phyloP scores from a whole-genome alignment of 345 rosid genomes.

The Salix dunnii region DNA sequence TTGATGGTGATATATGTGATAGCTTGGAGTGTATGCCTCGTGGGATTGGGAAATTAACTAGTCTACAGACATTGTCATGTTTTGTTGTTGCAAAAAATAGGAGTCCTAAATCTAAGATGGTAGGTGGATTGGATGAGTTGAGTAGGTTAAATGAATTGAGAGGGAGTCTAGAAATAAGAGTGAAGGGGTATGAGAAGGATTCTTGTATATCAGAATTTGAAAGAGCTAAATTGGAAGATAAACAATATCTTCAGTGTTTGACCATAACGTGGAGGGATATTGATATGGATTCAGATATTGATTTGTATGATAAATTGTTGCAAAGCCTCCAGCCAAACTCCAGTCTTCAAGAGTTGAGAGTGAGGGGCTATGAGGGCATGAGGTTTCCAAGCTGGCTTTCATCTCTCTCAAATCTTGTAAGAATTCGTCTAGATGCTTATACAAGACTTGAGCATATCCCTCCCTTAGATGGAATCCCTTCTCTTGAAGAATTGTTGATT shows the following conservation, averaged over 20 bases:
- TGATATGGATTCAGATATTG: neutral
- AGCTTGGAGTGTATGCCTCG: constrained; percentile 2
- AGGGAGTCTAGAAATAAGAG: neutral
- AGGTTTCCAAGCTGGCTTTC: constrained; percentile 17
- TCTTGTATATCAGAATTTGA: neutral
- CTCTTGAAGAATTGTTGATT: neutral
- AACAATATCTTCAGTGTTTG: neutral
- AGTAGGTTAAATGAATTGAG: neutral
- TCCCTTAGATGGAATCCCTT: constrained; percentile 3
- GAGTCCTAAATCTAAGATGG: neutral
- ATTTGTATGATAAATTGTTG: neutral
- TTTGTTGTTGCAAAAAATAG: neutral
- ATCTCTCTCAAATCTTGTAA: constrained; percentile 1
- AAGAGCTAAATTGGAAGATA: constrained; percentile 2
- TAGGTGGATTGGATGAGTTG: neutral
- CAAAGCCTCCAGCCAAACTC: neutral
- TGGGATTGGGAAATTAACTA: constrained; percentile 4
- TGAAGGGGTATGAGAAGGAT: neutral
- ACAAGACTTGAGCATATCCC: neutral
- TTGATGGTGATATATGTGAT: neutral
- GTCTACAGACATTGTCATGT: neutral
- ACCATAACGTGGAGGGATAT: neutral
- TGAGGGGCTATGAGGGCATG: neutral
- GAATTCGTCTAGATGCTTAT: neutral
- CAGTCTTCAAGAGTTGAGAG: neutral